These are phyloP conservation scores for Tagetes patula DNA, from an alignment of 129 eudicot species.

Conservation along the genomic window DNA sequence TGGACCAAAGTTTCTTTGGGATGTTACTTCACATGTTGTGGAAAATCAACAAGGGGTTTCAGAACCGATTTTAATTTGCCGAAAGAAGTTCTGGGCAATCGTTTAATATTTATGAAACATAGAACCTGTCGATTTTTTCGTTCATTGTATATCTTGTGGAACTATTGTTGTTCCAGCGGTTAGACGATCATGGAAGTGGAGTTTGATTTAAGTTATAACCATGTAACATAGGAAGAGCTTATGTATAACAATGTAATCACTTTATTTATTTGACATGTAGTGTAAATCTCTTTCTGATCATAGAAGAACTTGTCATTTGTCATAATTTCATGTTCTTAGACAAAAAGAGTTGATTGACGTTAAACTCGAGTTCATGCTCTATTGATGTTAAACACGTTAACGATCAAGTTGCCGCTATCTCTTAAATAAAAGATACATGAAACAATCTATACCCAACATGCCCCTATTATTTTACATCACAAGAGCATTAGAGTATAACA, in stretches of 20 bases:
- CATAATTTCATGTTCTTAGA: not conserved
- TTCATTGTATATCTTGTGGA: constrained; percentile 32
- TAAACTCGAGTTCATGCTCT: not conserved
- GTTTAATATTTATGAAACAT: constrained; percentile 24
- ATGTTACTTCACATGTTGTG: constrained; percentile 56
- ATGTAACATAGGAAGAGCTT: constrained; percentile 26
- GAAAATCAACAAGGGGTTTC: constrained; percentile 59
- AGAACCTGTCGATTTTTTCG: constrained; percentile 29
- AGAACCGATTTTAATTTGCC: constrained; percentile 73
- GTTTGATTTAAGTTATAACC: constrained; percentile 19
- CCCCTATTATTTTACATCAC: too few relatives aligned
- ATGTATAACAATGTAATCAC: constrained; percentile 23
- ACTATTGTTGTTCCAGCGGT: constrained; percentile 15
- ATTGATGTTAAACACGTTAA: not conserved
- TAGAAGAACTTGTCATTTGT: not conserved
- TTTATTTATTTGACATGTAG: constrained; percentile 18
- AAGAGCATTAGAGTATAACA: too few relatives aligned
- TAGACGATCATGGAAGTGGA: constrained; percentile 19
- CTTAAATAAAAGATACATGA: too few relatives aligned
- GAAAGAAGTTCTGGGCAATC: constrained; percentile 87
- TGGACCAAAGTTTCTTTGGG: constrained; percentile 85
- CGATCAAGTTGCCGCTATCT: too few relatives aligned
- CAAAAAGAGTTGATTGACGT: constrained; percentile 9
- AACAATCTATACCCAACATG: too few relatives aligned
- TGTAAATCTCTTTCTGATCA: constrained; percentile 1